phyloP scores from a whole-genome alignment of 75 land plant species.

The Gnetum montanum region DNA sequence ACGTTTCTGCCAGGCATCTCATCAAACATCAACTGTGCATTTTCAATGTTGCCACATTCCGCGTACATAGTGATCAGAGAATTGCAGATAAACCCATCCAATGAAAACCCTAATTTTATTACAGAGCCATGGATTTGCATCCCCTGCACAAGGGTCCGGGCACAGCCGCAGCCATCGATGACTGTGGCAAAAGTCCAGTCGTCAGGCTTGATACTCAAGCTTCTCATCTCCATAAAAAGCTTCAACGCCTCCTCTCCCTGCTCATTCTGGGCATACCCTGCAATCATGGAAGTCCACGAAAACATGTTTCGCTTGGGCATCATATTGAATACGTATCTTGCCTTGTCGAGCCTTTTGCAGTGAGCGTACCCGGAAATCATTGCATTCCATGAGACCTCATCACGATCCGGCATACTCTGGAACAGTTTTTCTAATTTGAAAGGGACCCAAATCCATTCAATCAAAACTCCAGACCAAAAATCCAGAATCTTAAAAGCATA shows the following conservation, averaged over 20 bases:
- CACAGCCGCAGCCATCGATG: neutral
- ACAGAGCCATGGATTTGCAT: neutral
- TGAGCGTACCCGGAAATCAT: too few species aligned
- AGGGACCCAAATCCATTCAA: too few species aligned
- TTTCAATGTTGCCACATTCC: neutral
- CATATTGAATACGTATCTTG: neutral
- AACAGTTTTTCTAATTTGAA: too few species aligned
- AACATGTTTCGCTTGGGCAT: neutral
- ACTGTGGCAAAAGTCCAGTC: neutral
- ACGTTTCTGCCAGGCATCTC: neutral
- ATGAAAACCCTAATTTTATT: neutral
- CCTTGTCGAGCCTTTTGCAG: neutral
- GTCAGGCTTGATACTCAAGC: neutral
- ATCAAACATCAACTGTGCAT: neutral
- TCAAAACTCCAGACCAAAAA: too few species aligned
- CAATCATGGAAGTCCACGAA: neutral
- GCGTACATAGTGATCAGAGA: neutral
- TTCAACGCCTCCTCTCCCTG: neutral
- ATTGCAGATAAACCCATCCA: neutral
- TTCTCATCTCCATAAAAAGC: neutral
- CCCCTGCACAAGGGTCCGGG: neutral
- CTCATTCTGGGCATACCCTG: neutral
- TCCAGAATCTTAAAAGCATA: too few species aligned
- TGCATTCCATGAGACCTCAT: too few species aligned
- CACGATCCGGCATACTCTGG: too few species aligned